Evolutionary conservation across 495 filamentous ascomycete species (phyloP), one percentile per base, ranked within the genome.

Genomic region (Aspergillus panamensis): DNA sequence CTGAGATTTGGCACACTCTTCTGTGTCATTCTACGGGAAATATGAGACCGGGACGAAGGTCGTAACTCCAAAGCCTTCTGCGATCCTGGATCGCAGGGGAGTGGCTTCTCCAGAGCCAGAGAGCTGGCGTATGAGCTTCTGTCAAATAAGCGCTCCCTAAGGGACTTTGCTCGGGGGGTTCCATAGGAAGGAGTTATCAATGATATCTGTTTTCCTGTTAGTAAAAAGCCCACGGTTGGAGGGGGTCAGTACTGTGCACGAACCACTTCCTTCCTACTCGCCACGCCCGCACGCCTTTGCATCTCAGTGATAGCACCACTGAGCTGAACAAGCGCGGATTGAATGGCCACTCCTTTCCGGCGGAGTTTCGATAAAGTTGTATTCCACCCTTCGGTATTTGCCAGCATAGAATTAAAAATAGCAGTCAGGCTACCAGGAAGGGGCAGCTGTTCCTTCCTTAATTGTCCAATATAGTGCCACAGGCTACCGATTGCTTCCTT

Each of bases 301-400:
- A 94, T 91, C 68, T 94, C 91, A 7, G 80, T 77, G 12, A 91
- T 81, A 42, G 91, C 87, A 31, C 74, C 75, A 17, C 77, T 80
- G 19, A 96, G 77, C 69, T 84, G 81, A n/a, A 76, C 69, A 17
- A 92, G 76, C 9, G 84, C 73, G 19, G 78, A 78, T 19, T 81
- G 83, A 9, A 95, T 76, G 33, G 73, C 71, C 33, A 77, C 75
- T 3, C 85, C 84, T 65, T 83, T 90, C 32, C 75, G 78, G 65
- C 90, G 84, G 47, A 93, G 75, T 52, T 83, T 84, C 30, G 84
- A 77, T 53, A 93, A 85, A 1, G 87, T 87, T 42, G 82, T 80
- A 61, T 85, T 84, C 91, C 91, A 96, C n/a, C 89, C 88, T 54
- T 94, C 87, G 30, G 88, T 84, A 63, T 96, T 96, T 29, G 88